Evolutionary conservation across 768 basidiomycete species (phyloP).

Genomic region (Suillus plorans): DNA sequence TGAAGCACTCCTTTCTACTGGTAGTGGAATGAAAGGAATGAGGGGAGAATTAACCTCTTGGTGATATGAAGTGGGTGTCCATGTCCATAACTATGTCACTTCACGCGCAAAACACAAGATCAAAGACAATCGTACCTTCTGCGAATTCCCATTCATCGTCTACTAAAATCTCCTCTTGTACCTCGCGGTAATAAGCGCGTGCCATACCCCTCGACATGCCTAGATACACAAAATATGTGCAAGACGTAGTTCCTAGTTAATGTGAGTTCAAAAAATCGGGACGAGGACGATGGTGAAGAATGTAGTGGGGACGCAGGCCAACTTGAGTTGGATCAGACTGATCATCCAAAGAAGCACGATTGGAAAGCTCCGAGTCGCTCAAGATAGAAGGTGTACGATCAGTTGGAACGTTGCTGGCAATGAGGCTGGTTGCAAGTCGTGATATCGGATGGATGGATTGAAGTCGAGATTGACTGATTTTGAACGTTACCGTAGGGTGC

Average conservation of each 20-base stretch:
- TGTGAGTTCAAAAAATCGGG: neutral
- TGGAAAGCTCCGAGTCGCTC: constrained; percentile 1
- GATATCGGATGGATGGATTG: neutral
- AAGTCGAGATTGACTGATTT: neutral
- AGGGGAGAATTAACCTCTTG: neutral
- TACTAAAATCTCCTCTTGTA: neutral
- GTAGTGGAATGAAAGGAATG: neutral
- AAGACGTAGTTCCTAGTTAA: neutral
- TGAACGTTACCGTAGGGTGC: neutral
- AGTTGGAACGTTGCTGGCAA: neutral
- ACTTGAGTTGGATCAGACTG: neutral
- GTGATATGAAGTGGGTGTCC: neutral
- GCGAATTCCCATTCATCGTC: neutral
- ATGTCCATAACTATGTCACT: neutral
- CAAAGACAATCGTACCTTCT: neutral
- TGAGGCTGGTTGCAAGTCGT: neutral
- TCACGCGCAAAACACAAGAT: neutral
- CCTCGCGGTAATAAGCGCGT: neutral
- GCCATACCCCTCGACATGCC: neutral
- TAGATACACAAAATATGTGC: neutral
- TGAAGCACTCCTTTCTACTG: constrained; percentile 5
- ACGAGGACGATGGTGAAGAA: neutral
- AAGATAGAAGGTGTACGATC: neutral
- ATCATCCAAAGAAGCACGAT: constrained; percentile 1
- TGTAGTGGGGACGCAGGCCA: neutral